Evolutionary conservation across 495 filamentous ascomycete genomes (phyloP), one percentile per base, ranked within the genome.

Genomic region (Aspergillus sparsus): DNA sequence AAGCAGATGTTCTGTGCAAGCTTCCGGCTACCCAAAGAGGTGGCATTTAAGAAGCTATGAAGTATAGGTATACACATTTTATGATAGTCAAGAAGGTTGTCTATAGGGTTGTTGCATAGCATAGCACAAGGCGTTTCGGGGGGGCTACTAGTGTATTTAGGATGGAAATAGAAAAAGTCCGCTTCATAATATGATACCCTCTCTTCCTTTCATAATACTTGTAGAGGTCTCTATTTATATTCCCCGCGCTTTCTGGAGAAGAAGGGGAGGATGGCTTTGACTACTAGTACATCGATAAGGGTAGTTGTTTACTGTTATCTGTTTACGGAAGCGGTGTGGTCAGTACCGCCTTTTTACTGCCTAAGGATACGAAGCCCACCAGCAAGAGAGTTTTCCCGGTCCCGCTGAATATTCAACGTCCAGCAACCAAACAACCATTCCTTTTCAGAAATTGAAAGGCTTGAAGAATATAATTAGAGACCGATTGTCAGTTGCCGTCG

Each of bases 1-100:
- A 98, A 98, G 82, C 83, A 86, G 67, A 97, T 97, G 91, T 97
- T 95, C 73, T 98, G 94, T 72, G 92, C 90, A 7, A 95, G 85
- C 62, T 97, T 98, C 71, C 81, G 91, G 53, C 64, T 98, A 45
- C 95, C 94, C 27, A 63, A 69, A 21, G 86, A 89, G 68, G 91
- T 96, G 2, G 94, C 92, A 46, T 97, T 96, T 60, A 66, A 65
- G 15, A 68, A 72, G 53, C 64, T 66, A 35, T 63, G 18, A 55
- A 16, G 2, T 39, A 46, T 16, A 10, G 36, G 41, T 18, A 27
- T 39, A 27, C 11, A 35, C 35, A 16, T 18, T 7, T 41, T 6
- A 47, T 47, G 16, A 18, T 4, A 18, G n/a, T 16, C 27, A 16
- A 18, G 10, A 44, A 18, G 51, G 15, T 11, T 36, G 12, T 49